A percentile compares a stretch with the other conserved stretches of the same genome.
Evolutionary conservation across 345 rosid species (phyloP).

Genomic region (Linum trigynum): DNA sequence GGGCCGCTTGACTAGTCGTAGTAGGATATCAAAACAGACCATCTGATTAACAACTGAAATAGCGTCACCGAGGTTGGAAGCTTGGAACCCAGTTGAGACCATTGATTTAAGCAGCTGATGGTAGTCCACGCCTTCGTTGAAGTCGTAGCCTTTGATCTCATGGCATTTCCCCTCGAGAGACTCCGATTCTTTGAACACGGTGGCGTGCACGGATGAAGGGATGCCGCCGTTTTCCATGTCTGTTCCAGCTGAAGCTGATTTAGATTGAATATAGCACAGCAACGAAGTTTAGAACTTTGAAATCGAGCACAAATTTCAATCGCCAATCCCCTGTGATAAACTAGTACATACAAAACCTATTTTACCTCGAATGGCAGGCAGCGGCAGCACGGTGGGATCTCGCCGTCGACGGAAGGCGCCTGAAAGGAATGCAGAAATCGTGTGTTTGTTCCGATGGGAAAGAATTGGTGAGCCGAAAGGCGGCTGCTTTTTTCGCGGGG

Average conservation of each 20-base stretch:
- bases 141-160: constrained; percentile 74
- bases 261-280: background rate
- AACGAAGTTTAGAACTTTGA: background rate
- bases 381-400: no score
- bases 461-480: no score
- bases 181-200: constrained; percentile 75
- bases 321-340: no score
- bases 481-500: no score
- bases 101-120: constrained; percentile 53
- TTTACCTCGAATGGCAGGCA: no score
- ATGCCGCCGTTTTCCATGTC: constrained; percentile 39
- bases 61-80: constrained; percentile 90
- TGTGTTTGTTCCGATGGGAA: no score
- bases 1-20: no score
- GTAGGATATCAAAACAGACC: constrained; percentile 33
- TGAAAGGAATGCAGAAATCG: no score
- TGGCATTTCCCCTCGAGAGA: constrained; percentile 48
- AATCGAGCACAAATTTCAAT: no score
- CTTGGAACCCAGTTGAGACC: constrained; percentile 88
- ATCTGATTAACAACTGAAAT: constrained; percentile 65
- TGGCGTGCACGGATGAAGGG: constrained; percentile 43
- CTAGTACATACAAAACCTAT: no score
- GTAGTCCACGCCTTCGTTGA: constrained; percentile 56
- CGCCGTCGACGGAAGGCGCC: no score
- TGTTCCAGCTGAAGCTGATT: background rate